Evolutionary conservation across 257 asterid genomes (phyloP), one percentile per base, ranked within the genome.

Genomic region (Solanum paucissectum): DNA sequence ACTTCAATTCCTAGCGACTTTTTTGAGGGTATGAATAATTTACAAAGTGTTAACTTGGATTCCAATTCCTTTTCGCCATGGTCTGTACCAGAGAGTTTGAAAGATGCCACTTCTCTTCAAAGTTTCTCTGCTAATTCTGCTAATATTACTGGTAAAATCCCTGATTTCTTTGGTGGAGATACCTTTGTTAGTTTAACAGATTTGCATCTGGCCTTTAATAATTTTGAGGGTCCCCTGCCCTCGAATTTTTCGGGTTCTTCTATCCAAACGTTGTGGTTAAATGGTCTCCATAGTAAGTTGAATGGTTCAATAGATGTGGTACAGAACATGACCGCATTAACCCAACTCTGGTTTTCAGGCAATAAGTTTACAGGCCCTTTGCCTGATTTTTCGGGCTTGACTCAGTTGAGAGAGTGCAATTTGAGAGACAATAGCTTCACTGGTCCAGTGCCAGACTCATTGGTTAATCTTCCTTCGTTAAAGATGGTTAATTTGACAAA

Each of bases 171-270:
- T 68, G 5, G 92, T 9, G 93, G 71, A 62, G 71, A 84, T 3
- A 74, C 89, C 5, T 91, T 95, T 86, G 40, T 94, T 40, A 88
- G 95, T 36, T 84, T 96, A 88, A 86, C 85, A 11, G 12, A 0
- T 60, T 87, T 96, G 55, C 92, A 38, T 71, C 90, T 96, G 46
- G 36, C 98, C 0, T 93, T 90, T 42, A 96, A 96, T 74, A 25
- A 76, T 83, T 91, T 95, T 8, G 93, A 91, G 89, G 99, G 98
- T 68, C 92, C 93, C 21, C 73, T 96, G 87, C 98, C 99, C 4
- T 18, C 93, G 0, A 86, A 91, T 25, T 91, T 95, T 77, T 84
- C 93, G 23, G 87, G 62, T 23, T 87, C 87, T 32, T 66, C 58
- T 40, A 42, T 87, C 21, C 87, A 87, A 27, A 18, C 83, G 9